Percentiles rank a stretch among this genome's conserved stretches.
Conservation (phyloP, 345 rosid genomes). For the Eucalyptus erythrocorys region DNA sequence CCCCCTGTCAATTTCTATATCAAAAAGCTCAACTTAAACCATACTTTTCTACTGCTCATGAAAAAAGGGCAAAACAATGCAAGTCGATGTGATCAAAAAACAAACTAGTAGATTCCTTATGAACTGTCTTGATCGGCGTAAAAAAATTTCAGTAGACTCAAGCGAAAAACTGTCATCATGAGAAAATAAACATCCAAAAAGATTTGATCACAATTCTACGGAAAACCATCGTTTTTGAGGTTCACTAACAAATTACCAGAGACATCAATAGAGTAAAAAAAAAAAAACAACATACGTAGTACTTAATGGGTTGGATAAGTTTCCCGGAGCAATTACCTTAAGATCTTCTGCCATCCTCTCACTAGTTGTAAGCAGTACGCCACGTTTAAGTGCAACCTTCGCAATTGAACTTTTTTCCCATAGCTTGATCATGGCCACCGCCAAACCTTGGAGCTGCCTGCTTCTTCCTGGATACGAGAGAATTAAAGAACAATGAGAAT, state of each 20-base stretch:
- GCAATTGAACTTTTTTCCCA: constrained; percentile 86
- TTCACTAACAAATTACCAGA: not conserved
- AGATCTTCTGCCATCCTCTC: constrained; percentile 98
- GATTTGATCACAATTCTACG: not conserved
- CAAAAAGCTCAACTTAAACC: not conserved
- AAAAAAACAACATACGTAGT: not conserved
- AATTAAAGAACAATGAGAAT: not conserved
- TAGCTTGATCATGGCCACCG: constrained; percentile 66
- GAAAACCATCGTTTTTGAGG: not conserved
- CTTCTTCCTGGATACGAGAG: constrained; percentile 57
- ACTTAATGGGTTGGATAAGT: not conserved
- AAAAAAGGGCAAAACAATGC: not conserved
- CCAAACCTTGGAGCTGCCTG: constrained; percentile 90
- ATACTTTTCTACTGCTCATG: not conserved
- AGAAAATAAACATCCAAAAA: not conserved
- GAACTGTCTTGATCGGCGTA: not conserved
- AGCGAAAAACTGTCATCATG: not conserved
- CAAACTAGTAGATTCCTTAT: not conserved
- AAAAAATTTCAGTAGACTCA: not conserved
- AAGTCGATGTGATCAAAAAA: not conserved
- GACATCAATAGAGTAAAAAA: not conserved
- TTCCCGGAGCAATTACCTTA: constrained; percentile 38
- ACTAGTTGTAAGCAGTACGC: constrained; percentile 81
- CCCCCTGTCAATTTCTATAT: constrained; percentile 29
- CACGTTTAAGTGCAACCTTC: constrained; percentile 85